Conservation (phyloP, 352 stramenopile genomes). For the Pythium brassicae region DNA sequence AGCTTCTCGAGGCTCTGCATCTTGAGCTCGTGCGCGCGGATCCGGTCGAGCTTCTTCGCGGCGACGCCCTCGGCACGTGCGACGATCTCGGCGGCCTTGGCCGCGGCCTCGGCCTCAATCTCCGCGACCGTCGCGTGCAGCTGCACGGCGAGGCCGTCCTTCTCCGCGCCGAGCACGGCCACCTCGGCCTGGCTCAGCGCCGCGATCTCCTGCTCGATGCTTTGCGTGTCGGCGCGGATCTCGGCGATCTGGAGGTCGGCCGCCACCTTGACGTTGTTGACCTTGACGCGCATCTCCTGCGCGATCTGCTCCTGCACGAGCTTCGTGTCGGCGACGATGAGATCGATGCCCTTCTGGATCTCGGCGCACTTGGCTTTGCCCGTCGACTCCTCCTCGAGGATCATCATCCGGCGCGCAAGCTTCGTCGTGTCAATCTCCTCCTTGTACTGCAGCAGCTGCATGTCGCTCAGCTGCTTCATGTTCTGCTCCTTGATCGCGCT, state of each 20-base stretch:
- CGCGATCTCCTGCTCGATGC: conserved; percentile 37
- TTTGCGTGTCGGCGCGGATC: conserved; percentile 42
- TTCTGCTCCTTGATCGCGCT: too few species aligned
- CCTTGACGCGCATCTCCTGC: conserved; percentile 43
- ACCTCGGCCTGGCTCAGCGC: conserved; percentile 40
- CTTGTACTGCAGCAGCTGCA: conserved; percentile 67
- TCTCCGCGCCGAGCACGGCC: conserved; percentile 35
- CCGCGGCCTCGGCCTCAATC: conserved; percentile 21
- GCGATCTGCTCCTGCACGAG: conserved; percentile 46
- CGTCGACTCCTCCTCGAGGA: conserved; percentile 62
- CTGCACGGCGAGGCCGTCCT: conserved; percentile 24
- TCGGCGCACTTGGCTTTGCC: conserved; percentile 46
- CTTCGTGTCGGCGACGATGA: conserved; percentile 46
- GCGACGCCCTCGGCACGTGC: conserved; percentile 34
- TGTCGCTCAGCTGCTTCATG: conserved; percentile 39
- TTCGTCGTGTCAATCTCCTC: conserved; percentile 53
- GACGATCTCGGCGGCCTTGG: conserved; percentile 41
- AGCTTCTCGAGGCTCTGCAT: conserved; percentile 47
- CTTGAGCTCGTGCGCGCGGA: conserved; percentile 30
- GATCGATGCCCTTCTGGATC: conserved; percentile 54
- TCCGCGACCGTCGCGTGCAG: conserved; percentile 31
- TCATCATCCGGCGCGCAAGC: conserved; percentile 40
- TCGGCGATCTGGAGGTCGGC: conserved; percentile 34
- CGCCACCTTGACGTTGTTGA: conserved; percentile 41
- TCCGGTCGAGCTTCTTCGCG: conserved; percentile 34